A percentile compares a stretch with the other conserved stretches of the same genome.
These are phyloP conservation scores for Elsinoe australis DNA, from an alignment of 2,329 filamentous ascomycete genomes.

Conservation along the genomic window DNA sequence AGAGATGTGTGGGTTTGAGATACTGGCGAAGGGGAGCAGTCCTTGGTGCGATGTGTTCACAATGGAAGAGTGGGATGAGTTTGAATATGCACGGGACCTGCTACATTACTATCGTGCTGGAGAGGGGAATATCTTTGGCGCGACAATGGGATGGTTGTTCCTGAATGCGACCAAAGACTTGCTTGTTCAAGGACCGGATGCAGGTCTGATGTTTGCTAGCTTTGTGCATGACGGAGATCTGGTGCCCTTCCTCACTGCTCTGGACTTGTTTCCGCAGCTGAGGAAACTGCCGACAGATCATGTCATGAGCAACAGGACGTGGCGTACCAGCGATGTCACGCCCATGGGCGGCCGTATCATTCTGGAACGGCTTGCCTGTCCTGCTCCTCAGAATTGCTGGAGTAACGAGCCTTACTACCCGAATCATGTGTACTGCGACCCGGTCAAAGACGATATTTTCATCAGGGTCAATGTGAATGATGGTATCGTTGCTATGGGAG, in stretches of 20 bases:
- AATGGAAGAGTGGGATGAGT: slow-evolving; percentile 45
- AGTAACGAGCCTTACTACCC: slow-evolving; percentile 26
- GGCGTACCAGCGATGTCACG: slow-evolving; percentile 49
- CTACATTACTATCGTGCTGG: slow-evolving; percentile 53
- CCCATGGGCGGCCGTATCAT: slow-evolving; percentile 52
- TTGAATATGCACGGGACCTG: slow-evolving; percentile 53
- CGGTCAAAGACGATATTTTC: slow-evolving; percentile 29
- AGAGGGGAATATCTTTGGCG: slow-evolving; percentile 48
- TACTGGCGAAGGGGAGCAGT: slow-evolving; percentile 45
- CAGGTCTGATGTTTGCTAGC: slow-evolving; percentile 48
- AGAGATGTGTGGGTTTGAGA: slow-evolving; percentile 55
- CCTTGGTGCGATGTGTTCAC: slow-evolving; percentile 52
- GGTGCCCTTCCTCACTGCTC: slow-evolving; percentile 46
- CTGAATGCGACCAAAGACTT: slow-evolving; percentile 49
- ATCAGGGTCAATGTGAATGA: slow-evolving; percentile 53
- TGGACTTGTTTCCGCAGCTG: slow-evolving; percentile 42
- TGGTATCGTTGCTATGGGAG: slow-evolving; percentile 44
- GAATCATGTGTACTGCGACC: slow-evolving; percentile 27
- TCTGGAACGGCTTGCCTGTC: slow-evolving; percentile 47
- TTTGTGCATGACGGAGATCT: slow-evolving; percentile 56
- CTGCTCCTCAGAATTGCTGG: slow-evolving; percentile 22
- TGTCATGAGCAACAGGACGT: slow-evolving; percentile 39
- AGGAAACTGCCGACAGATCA: slow-evolving; percentile 42
- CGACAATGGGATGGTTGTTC: slow-evolving; percentile 51
- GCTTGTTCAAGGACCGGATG: slow-evolving; percentile 37